phyloP scores from a whole-genome alignment of 371 early-diverging fungal genomes.

The Cokeromyces recurvatus region DNA sequence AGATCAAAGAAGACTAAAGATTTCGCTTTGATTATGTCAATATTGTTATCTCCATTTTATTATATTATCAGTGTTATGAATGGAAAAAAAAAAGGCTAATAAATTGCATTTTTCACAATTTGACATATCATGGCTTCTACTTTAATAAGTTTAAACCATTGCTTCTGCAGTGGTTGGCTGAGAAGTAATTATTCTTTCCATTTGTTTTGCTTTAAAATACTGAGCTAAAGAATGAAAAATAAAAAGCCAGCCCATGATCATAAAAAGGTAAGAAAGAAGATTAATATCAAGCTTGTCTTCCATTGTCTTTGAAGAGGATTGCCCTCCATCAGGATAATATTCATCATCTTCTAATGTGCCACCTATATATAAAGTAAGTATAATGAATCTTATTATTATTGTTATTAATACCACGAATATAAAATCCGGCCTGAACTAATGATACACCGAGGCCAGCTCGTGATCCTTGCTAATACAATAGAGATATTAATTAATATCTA shows the following conservation, averaged over 20 bases:
- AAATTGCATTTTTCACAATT: too few species aligned
- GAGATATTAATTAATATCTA: too few species aligned
- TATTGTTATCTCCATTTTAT: too few species aligned
- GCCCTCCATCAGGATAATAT: constrained; percentile 8
- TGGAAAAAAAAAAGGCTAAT: too few species aligned
- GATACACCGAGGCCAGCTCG: constrained; percentile 60
- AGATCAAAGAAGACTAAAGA: too few species aligned
- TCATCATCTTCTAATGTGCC: constrained; percentile 22
- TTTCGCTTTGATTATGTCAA: too few species aligned
- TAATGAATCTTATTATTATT: too few species aligned
- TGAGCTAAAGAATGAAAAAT: constrained; percentile 45
- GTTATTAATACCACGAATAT: constrained; percentile 42
- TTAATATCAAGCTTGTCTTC: constrained; percentile 17
- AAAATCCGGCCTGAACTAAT: constrained; percentile 48
- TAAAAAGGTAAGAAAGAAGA: constrained; percentile 37
- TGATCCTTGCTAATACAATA: constrained; percentile 44
- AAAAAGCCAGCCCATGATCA: constrained; percentile 56
- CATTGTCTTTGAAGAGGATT: constrained; percentile 2
- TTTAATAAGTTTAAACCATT: constrained; percentile 26
- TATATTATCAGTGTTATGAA: too few species aligned
- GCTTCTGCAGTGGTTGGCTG: constrained; percentile 21
- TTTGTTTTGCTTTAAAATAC: constrained; percentile 45
- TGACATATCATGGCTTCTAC: too few species aligned
- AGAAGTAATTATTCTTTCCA: constrained; percentile 42
- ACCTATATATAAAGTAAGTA: constrained; percentile 3